phyloP scores from a whole-genome alignment of 2,329 filamentous ascomycete genomes.

The Zymoseptoria tritici region DNA sequence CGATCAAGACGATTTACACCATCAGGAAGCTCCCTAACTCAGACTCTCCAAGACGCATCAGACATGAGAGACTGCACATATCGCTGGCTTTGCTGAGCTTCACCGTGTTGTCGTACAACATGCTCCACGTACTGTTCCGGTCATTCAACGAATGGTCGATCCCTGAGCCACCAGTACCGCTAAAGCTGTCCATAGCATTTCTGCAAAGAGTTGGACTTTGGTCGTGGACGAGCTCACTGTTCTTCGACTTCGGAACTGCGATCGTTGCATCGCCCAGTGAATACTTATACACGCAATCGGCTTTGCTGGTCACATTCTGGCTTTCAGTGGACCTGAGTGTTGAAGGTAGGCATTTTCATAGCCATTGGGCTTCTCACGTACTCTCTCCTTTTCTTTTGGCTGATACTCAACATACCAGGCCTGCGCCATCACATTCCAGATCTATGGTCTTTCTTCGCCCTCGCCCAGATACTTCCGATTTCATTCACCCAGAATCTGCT shows the following conservation, averaged over 20 bases:
- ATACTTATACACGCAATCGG: conserved; percentile 22
- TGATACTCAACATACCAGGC: conserved; percentile 11
- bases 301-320: conserved; percentile 20
- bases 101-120: conserved; percentile 26
- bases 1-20: conserved; percentile 14
- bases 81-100: conserved; percentile 26
- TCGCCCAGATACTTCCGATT: conserved; percentile 30
- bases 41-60: neutral
- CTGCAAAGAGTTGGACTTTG: conserved; percentile 22
- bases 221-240: conserved; percentile 27
- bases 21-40: conserved; percentile 9
- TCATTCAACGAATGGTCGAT: conserved; percentile 26
- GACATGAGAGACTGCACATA: conserved; percentile 14
- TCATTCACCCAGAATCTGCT: conserved; percentile 30
- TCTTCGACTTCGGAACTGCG: conserved; percentile 28
- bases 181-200: neutral
- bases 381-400: neutral
- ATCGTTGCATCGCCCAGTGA: conserved; percentile 20
- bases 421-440: conserved; percentile 19
- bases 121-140: conserved; percentile 29
- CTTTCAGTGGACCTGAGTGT: conserved; percentile 24
- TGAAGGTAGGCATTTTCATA: conserved; percentile 17
- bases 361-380: neutral
- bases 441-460: conserved; percentile 28
- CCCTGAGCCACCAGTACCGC: neutral